Conservation (phyloP, 345 rosid species). For the Laguncularia racemosa region DNA sequence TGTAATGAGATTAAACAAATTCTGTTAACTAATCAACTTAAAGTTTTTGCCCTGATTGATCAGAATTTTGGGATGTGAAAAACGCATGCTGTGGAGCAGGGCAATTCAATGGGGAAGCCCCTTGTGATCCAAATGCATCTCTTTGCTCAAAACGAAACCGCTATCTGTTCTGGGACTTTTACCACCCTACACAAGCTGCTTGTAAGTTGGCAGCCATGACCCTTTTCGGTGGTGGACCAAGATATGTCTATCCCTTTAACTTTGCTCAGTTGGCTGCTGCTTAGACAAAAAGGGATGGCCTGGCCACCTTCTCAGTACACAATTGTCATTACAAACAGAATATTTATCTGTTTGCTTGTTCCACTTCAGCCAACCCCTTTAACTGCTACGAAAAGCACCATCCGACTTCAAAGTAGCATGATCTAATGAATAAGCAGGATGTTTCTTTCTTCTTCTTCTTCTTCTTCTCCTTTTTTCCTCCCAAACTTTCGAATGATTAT, state of each 20-base stretch:
- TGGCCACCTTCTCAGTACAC: background rate
- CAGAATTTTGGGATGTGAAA: slow-evolving; percentile 36
- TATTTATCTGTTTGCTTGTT: background rate
- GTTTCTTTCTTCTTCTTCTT: no score
- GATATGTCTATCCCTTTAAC: slow-evolving; percentile 40
- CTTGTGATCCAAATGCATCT: slow-evolving; percentile 18
- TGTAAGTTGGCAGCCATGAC: slow-evolving; percentile 37
- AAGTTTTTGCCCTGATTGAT: background rate
- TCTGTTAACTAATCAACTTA: background rate
- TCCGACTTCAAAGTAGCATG: no score
- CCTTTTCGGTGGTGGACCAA: slow-evolving; percentile 27
- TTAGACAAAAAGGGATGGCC: background rate
- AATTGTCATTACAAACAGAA: background rate
- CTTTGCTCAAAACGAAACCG: slow-evolving; percentile 24
- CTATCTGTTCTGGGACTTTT: slow-evolving; percentile 48
- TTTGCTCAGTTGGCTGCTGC: slow-evolving; percentile 36
- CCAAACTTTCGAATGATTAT: no score
- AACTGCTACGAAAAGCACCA: no score
- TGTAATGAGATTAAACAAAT: background rate
- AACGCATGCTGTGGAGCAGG: slow-evolving; percentile 38
- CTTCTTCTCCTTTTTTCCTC: no score
- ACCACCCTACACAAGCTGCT: slow-evolving; percentile 44
- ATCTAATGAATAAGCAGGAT: no score
- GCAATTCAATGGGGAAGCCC: slow-evolving; percentile 18
- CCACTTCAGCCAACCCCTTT: no score